Base-by-base conservation (phyloP, 805 yeast species). In the Wickerhamomyces queroliae region DNA sequence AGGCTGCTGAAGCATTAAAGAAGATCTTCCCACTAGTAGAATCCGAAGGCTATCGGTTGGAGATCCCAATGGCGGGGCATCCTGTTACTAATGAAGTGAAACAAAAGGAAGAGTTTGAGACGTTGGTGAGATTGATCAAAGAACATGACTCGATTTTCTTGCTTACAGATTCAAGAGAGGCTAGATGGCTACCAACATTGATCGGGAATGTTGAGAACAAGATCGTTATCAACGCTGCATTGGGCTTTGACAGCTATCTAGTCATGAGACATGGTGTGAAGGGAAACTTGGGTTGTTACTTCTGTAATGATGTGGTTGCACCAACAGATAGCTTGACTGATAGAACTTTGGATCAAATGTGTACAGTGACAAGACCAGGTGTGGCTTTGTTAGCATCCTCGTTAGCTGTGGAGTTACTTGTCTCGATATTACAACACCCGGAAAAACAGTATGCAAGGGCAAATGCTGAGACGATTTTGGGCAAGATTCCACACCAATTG, bases 291-390 rank as follows among this genome's bases (percentile, higher is more conserved):
- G 99, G 99, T 0, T 93, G 99, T 59, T 93, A 93, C 62, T 93
- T 83, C 60, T 93, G 99, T 61, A 87, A 88, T 57, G 99, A 93
- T 57, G 90, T 93, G 8, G 88, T 88, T 38, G 98, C 97, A 0
- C 99, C 99, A 0, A 68, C 78, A 2, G 95, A 93, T 57, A 83
- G 95, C 42, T 63, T 87, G n/a, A 71, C 86, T 0, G 95, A 89
- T 53, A 70, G 95, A 37, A 85, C 97, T 0, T 65, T 93, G 41
- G 99, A 93, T 62, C 98, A 93, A 61, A 93, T 93, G 97, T 93
- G 99, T 56, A 93, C 99, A 0, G 99, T 93, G 1, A 93, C 99
- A 0, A 69, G 99, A 30, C 98, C 99, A 0, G 99, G 99, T 1
- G 90, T 84, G 1, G 96, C 99, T 0, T 64, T 84, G 51, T 64